Evolutionary conservation across 306 rosid genomes (phyloP), one percentile per base, ranked within the genome.

Genomic region (Cucumis hystrix): DNA sequence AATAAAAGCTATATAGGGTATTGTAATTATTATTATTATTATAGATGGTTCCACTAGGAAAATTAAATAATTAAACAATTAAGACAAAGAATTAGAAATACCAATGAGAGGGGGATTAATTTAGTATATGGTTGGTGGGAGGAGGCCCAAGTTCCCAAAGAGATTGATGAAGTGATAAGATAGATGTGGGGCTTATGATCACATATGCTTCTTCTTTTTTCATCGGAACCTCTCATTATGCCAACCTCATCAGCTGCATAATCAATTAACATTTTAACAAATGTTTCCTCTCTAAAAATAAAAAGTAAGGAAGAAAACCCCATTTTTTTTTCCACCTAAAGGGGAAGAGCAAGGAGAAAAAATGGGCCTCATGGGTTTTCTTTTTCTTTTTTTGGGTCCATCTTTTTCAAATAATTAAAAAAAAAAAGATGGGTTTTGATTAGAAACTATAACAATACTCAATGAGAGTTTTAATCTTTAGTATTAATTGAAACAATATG

Each of bases 121-220:
- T 47, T 2, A 47, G 52, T 68, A 28, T 28, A 28, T 28, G 54
- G 79, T 76, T 18, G 76, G 61, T 28, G 80, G 81, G 83, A 86
- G 82, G 93, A 90, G 91, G 90, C 96, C 96, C 98, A 91, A 94
- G 93, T 94, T 89, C 98, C 98, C 79, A 94, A 91, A 90, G 98
- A 88, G 96, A 94, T 94, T 80, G 88, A 86, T 82, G 71, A 63
- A 51, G 84, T 83, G 91, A 91, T 88, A 75, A 87, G 86, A 87
- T 72, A 55, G 76, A 78, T 78, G 88, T 83, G 92, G 93, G 88
- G 84, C 89, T 83, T 78, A 45, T 68, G 18, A 28, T 71, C 76
- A 71, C 21, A 4, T 4, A 8, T 49, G 56, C 88, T 56, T 83
- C 83, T 82, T 84, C 86, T 84, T 91, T 84, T 83, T 83, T 28